Base-by-base conservation (phyloP, 2,329 filamentous ascomycete genomes). In the Xenoacremonium recifei region DNA sequence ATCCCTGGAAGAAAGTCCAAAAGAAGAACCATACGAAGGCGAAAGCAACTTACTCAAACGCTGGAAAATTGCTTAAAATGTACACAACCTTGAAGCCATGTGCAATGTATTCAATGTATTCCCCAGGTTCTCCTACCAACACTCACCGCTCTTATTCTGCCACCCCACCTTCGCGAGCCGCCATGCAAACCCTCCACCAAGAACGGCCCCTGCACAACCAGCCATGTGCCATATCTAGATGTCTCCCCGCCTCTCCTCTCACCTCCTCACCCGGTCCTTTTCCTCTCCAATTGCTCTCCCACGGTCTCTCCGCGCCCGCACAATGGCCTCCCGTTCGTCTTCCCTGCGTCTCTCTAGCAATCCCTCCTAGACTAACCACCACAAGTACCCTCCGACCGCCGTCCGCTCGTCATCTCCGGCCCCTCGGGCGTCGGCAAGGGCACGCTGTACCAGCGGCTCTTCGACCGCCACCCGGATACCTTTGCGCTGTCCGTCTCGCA, bases 361-460 rank as follows among this genome's bases (percentile, higher is more conserved):
- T n/a, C n/a, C n/a, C n/a, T n/a, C n/a, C n/a, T n/a, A n/a, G n/a
- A n/a, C n/a, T n/a, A n/a, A n/a, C n/a, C n/a, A n/a, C n/a, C n/a
- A n/a, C n/a, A n/a, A n/a, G n/a, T n/a, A n/a, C 69, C 73, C 12
- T 53, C 68, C 40, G 75, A 80, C 59, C 67, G 68, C 52, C 77
- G 80, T 21, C 87, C 86, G 12, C 75, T 92, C 58, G 82, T 93
- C 56, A 85, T 93, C 66, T 89, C 83, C 36, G 88, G 88, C 42
- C 88, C 88, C 48, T 86, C 81, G 10, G 88, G 88, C 62, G 80
- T 88, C 35, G 88, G 88, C 54, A 93, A 93, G 70, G 87, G 85
- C 56, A 93, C 87, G 15, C 80, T 92, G 49, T 82, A 87, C 66
- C 83, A 82, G 60, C 75, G 80, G 37, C 81, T 92, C 37, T 85